A percentile compares a stretch with the other conserved stretches of the same genome.
phyloP scores from a whole-genome alignment of 208 protist species.

The Leishmania gerbilli region DNA sequence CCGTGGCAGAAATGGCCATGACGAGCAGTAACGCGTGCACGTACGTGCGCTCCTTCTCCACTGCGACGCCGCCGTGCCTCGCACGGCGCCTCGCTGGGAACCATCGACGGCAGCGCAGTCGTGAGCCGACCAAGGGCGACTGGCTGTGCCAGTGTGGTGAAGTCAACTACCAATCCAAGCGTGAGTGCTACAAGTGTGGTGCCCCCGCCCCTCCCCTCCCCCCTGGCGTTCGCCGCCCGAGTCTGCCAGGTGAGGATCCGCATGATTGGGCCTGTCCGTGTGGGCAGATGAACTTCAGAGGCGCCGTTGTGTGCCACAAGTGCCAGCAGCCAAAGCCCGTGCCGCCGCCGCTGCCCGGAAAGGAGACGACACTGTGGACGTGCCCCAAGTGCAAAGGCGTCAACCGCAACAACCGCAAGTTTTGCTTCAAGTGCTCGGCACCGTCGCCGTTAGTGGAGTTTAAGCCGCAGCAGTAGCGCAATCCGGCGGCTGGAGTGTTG shows the following conservation, averaged over 20 bases:
- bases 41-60: conserved; percentile 6
- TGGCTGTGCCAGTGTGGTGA: conserved; percentile 91
- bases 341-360: conserved; percentile 71
- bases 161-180: conserved; percentile 84
- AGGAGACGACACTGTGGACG: conserved; percentile 85
- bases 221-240: conserved; percentile 76
- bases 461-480: conserved; percentile 44
- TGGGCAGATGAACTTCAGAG: conserved; percentile 92
- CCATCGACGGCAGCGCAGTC: conserved; percentile 37
- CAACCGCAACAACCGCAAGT: conserved; percentile 77
- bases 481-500: neutral
- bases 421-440: conserved; percentile 83
- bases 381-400: conserved; percentile 84
- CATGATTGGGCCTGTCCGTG: conserved; percentile 92
- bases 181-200: conserved; percentile 92
- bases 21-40: neutral
- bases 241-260: conserved; percentile 87
- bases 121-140: conserved; percentile 79
- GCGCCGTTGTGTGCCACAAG: conserved; percentile 80
- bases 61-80: conserved; percentile 13
- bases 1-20: neutral
- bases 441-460: conserved; percentile 74
- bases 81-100: conserved; percentile 58
- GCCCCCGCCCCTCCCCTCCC: conserved; percentile 87
- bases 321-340: conserved; percentile 87